Evolutionary conservation across 768 basidiomycete species (phyloP).

Genomic region (Mycena filopes): DNA sequence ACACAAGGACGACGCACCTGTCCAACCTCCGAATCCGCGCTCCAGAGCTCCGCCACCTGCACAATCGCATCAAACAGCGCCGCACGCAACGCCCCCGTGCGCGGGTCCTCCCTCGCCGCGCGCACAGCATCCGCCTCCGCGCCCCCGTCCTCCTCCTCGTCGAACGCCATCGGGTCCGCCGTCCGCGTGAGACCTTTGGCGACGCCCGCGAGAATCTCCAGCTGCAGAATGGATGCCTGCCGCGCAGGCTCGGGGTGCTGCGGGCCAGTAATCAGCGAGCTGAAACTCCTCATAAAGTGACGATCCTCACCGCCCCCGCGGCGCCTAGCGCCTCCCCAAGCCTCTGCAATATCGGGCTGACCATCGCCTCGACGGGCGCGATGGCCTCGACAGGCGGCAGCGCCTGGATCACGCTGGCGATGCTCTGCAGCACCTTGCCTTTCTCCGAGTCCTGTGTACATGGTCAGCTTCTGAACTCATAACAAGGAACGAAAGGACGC

Average conservation of each 20-base stretch:
- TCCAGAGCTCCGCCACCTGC: slow-evolving; percentile 78
- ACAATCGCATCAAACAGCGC: slow-evolving; percentile 69
- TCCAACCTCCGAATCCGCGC: slow-evolving; percentile 78
- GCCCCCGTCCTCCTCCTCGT: slow-evolving; percentile 67
- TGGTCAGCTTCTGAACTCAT: slow-evolving; percentile 12
- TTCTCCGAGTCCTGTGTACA: slow-evolving; percentile 78
- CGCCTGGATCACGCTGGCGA: slow-evolving; percentile 93
- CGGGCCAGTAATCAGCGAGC: neutral
- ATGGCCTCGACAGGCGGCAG: slow-evolving; percentile 83
- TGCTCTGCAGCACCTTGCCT: slow-evolving; percentile 90
- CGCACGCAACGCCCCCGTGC: slow-evolving; percentile 73
- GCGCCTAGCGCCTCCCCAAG: slow-evolving; percentile 70
- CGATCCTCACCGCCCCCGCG: slow-evolving; percentile 58
- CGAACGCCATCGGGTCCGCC: slow-evolving; percentile 71
- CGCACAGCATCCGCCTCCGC: slow-evolving; percentile 67
- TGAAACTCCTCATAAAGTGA: no score
- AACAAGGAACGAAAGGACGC: slow-evolving; percentile 37
- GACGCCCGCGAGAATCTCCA: slow-evolving; percentile 85
- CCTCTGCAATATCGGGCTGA: slow-evolving; percentile 78
- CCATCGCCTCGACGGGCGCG: slow-evolving; percentile 81
- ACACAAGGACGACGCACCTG: slow-evolving; percentile 64
- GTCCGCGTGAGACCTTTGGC: slow-evolving; percentile 88
- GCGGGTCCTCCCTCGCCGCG: slow-evolving; percentile 69
- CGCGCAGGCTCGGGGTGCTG: slow-evolving; percentile 83
- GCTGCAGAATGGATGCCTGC: slow-evolving; percentile 69